A percentile compares a stretch with the other conserved stretches of the same genome.
These are phyloP conservation scores for Ploettnerulaceae sp. DNA, from an alignment of 2,329 filamentous ascomycete species.

Conservation along the genomic window DNA sequence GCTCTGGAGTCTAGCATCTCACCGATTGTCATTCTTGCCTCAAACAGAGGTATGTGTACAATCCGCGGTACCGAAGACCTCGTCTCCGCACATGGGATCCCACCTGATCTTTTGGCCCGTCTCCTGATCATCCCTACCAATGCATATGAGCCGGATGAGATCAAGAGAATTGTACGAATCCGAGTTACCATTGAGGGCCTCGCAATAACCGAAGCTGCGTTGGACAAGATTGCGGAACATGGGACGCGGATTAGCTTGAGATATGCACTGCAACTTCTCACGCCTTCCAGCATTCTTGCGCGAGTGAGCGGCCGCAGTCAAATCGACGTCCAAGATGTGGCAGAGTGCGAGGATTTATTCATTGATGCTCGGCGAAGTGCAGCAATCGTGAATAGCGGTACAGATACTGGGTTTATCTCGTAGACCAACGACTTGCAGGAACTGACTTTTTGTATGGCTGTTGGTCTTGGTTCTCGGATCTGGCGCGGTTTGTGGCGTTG, in stretches of 20 bases:
- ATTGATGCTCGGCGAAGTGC: conserved; percentile 78
- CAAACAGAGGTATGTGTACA: conserved; percentile 89
- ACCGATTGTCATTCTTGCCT: conserved; percentile 94
- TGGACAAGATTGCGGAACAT: conserved; percentile 81
- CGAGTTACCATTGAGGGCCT: conserved; percentile 79
- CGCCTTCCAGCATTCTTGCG: conserved; percentile 67
- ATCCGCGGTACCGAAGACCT: conserved; percentile 83
- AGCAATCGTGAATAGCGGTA: conserved; percentile 58
- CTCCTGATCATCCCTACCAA: conserved; percentile 95
- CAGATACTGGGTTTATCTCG: conserved; percentile 53
- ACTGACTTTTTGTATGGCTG: conserved; percentile 13
- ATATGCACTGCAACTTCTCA: conserved; percentile 85
- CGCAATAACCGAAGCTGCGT: conserved; percentile 71
- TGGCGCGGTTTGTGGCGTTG: conserved; percentile 21
- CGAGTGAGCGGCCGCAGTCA: conserved; percentile 73
- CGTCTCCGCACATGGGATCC: conserved; percentile 86
- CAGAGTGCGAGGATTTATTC: conserved; percentile 79
- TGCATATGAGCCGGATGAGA: conserved; percentile 81
- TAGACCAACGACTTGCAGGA: conserved; percentile 23
- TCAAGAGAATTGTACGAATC: conserved; percentile 85
- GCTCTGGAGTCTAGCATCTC: conserved; percentile 94
- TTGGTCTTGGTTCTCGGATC: conserved; percentile 11
- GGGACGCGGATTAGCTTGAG: conserved; percentile 85
- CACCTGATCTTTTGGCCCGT: conserved; percentile 86
- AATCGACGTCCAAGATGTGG: conserved; percentile 72